Evolutionary conservation across 257 asterid genomes (phyloP), one percentile per base, ranked within the genome.

Genomic region (Henckelia pumila): DNA sequence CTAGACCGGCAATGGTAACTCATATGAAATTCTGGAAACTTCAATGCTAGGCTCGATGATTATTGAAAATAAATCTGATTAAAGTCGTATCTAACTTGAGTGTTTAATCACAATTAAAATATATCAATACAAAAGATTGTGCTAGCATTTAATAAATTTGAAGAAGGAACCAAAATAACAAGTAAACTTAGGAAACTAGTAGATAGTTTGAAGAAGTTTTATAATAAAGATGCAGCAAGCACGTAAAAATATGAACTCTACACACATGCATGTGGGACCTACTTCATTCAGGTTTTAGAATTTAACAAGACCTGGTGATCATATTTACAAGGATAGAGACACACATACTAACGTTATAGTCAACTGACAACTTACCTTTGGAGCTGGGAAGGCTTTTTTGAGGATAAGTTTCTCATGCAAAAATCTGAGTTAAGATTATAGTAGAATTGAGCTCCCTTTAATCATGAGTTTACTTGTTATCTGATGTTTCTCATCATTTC

Each of bases 51-150:
- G 60, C 35, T 62, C 61, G 30, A 20, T 61, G 61, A 63, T 37
- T 56, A 28, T 53, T 13, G 72, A 28, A 19, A 49, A 57, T 60
- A 49, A 50, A 23, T 49, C 7, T 28, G 3, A 52, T 30, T 0
- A 20, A n/a, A 62, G 60, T 23, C 24, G 11, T n/a, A 32, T 73
- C 29, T 50, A 14, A 9, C 13, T 73, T 63, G 56, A 56, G 61
- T 60, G 53, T 25, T 50, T 66, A 52, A 50, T 29, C 13, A 61
- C 28, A 50, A 19, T n/a, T 6, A 32, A 60, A 33, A 55, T 17
- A 22, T 28, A 57, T 8, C 26, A 13, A 57, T 28, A 35, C 8
- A 32, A 32, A 61, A n/a, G 17, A 37, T 37, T 37, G 49, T 9
- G 17, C 17, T 3, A 37, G 17, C 49, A 37, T 37, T 37, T 37